Percentiles rank a stretch among this genome's conserved stretches.
These are phyloP conservation scores for Fusarium lyarnte DNA, from an alignment of 2,329 filamentous ascomycete genomes.

Conservation along the genomic window DNA sequence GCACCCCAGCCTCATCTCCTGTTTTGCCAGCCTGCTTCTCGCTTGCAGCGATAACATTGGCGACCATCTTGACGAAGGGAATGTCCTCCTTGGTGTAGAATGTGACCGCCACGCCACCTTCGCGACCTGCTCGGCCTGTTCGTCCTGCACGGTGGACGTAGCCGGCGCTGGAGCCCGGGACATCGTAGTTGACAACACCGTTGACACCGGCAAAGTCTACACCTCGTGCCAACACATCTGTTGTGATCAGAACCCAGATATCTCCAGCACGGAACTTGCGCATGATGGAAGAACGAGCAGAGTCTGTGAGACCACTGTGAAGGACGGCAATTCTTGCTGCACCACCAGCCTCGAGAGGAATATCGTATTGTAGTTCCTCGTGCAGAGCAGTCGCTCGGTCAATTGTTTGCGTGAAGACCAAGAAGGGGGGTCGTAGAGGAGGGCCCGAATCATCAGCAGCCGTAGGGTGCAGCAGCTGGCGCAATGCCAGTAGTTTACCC, in stretches of 20 bases:
- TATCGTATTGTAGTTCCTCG: slow-evolving; percentile 92
- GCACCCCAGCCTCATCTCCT: slow-evolving; percentile 67
- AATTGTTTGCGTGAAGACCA: slow-evolving; percentile 97
- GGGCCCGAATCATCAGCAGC: slow-evolving; percentile 64
- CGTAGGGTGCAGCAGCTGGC: slow-evolving; percentile 85
- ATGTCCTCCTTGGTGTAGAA: slow-evolving; percentile 97
- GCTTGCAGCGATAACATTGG: slow-evolving; percentile 87
- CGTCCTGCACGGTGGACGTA: slow-evolving; percentile 95
- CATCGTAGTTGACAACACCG: slow-evolving; percentile 97
- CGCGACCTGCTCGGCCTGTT: slow-evolving; percentile 86
- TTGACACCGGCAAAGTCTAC: slow-evolving; percentile 96
- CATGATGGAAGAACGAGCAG: slow-evolving; percentile 82
- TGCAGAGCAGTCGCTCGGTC: slow-evolving; percentile 87
- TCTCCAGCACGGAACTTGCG: slow-evolving; percentile 89
- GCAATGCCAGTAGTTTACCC: slow-evolving; percentile 90
- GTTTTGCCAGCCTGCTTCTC: slow-evolving; percentile 73
- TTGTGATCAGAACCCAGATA: slow-evolving; percentile 96
- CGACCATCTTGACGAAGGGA: slow-evolving; percentile 86
- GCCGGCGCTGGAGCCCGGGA: slow-evolving; percentile 86
- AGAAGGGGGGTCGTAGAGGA: slow-evolving; percentile 82
- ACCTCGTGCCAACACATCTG: slow-evolving; percentile 89
- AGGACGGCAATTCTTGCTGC: slow-evolving; percentile 86
- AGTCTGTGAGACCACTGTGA: slow-evolving; percentile 85
- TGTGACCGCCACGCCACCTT: slow-evolving; percentile 89
- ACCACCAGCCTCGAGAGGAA: slow-evolving; percentile 87